These are phyloP conservation scores for Ascochyta clinopodiicola DNA, from an alignment of 2,329 filamentous ascomycete genomes.

Conservation along the genomic window DNA sequence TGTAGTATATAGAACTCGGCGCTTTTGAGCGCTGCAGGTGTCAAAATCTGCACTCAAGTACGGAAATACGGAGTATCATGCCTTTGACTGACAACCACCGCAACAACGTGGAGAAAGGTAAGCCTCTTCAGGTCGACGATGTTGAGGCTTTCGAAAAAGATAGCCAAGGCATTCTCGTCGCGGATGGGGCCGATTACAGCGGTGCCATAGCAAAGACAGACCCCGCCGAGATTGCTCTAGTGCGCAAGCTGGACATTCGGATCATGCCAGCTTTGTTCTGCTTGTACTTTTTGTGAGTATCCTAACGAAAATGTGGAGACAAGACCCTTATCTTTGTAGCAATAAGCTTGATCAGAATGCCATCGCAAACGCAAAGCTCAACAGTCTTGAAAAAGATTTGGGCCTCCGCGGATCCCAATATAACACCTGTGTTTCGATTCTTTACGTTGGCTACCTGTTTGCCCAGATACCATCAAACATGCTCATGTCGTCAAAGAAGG, in stretches of 20 bases:
- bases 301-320: no score
- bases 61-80: constrained; percentile 13
- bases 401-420: constrained; percentile 33
- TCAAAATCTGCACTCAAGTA: neutral
- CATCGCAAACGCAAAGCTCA: constrained; percentile 68
- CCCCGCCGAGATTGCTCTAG: constrained; percentile 33
- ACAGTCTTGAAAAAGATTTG: constrained; percentile 64
- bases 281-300: constrained; percentile 49
- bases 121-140: constrained; percentile 26
- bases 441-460: constrained; percentile 34
- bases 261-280: constrained; percentile 34
- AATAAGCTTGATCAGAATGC: constrained; percentile 64
- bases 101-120: constrained; percentile 26
- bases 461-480: constrained; percentile 53
- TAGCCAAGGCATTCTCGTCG: constrained; percentile 7
- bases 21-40: neutral
- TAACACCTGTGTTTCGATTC: constrained; percentile 50
- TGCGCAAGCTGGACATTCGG: constrained; percentile 34
- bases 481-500: constrained; percentile 46
- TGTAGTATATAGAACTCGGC: constrained; percentile 20
- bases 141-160: constrained; percentile 25
- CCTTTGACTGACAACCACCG: constrained; percentile 3
- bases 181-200: constrained; percentile 25
- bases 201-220: constrained; percentile 34
- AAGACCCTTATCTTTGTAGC: constrained; percentile 4